Conservation (phyloP, 2,329 filamentous ascomycete genomes). For the Diaporthe amygdali region DNA sequence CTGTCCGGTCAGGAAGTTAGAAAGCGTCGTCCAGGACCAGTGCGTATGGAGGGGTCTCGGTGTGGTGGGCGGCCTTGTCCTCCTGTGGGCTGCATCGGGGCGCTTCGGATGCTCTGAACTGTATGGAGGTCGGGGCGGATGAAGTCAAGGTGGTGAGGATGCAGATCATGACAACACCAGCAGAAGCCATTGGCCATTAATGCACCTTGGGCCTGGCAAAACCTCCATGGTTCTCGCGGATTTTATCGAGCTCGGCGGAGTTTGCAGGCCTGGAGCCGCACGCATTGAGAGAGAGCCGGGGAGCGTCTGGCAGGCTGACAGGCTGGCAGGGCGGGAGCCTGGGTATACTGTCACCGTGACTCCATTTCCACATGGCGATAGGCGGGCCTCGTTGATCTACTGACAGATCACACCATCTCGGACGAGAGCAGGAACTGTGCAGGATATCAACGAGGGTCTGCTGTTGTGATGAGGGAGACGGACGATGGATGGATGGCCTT, state of each 20-base stretch:
- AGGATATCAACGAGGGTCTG: constrained; percentile 3
- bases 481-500: neutral
- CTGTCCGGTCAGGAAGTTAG: neutral
- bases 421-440: neutral
- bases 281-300: neutral
- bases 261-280: neutral
- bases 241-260: neutral
- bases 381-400: constrained; percentile 4
- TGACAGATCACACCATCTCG: constrained; percentile 13
- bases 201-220: neutral
- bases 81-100: neutral
- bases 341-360: neutral
- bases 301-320: neutral
- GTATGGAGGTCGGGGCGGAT: neutral
- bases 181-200: constrained; percentile 1
- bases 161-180: constrained; percentile 15
- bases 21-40: neutral
- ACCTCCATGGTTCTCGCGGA: neutral
- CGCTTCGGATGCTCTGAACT: neutral
- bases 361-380: constrained; percentile 7
- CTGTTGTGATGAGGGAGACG: neutral
- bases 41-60: neutral
- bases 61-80: neutral
- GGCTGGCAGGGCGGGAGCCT: neutral
- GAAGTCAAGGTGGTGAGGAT: neutral